Evolutionary conservation across 106 monocot genomes (phyloP), one percentile per base, ranked within the genome.

Genomic region (Apostasia shenzhenica): DNA sequence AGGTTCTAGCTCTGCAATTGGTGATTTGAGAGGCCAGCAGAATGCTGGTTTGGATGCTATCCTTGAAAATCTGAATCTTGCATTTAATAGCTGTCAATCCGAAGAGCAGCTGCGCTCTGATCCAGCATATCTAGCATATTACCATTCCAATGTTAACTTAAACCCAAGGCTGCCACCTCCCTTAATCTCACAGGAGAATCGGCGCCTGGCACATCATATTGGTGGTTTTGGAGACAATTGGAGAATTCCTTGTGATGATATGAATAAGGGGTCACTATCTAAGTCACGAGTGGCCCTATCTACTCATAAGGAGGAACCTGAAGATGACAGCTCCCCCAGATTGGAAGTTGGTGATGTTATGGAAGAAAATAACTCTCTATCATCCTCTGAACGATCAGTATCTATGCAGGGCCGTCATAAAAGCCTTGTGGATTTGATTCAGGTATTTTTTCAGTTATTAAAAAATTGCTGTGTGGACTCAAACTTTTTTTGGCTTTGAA

Each of bases 111-210:
- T 92, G 14, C 84, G 86, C 68, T 70, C 86, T 6, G 78, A 92
- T 78, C 95, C 89, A 75, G 80, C 89, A n/a, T 97, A 97, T 63
- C 48, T 82, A 49, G 74, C 79, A 67, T 89, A 92, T 69, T 97
- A 97, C 69, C 67, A 70, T 38, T 78, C 88, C 45, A 92, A 87
- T 86, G 89, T 84, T 6, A 92, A 97, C 69, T 72, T 92, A 53
- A 97, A 97, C 70, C 95, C 95, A 55, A 88, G 95, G 76, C 84
- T 97, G 39, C 95, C 95, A 72, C 92, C 79, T 7, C 95, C 95
- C 73, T 68, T 89, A 37, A 70, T 81, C 3, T 85, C 86, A 45
- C 74, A 82, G 6, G 92, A 92, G 62, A 83, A 75, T 41, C 78
- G 75, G 14, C 84, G 82, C 60, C 63, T 92, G 8, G 72, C 75